A percentile compares a stretch with the other conserved stretches of the same genome.
Evolutionary conservation across 495 filamentous ascomycete species (phyloP).

Genomic region (Aspergillus affinis): DNA sequence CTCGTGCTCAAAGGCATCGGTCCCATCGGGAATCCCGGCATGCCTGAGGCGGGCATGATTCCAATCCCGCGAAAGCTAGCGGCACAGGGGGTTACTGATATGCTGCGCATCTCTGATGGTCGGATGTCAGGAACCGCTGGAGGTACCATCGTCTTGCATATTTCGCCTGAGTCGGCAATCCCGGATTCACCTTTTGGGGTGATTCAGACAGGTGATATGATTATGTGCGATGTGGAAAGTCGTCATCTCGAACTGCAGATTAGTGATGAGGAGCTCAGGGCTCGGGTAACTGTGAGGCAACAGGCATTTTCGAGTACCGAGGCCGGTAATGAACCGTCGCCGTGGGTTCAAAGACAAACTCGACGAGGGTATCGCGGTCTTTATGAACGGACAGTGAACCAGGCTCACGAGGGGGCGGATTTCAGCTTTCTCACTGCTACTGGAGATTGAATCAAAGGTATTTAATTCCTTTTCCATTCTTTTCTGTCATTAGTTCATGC

Average conservation of each 20-base stretch:
- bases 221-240: conserved; percentile 52
- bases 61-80: conserved; percentile 34
- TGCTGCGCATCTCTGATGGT: conserved; percentile 66
- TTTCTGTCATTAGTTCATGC: too few relatives aligned
- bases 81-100: conserved; percentile 57
- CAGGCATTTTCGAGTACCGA: neutral
- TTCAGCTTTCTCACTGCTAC: neutral
- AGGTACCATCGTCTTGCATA: conserved; percentile 66
- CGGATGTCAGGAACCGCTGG: conserved; percentile 69
- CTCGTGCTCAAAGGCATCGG: conserved; percentile 62
- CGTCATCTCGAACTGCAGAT: conserved; percentile 48
- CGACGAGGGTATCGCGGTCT: neutral
- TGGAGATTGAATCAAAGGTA: neutral
- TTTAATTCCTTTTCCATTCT: too few relatives aligned
- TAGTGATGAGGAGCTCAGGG: conserved; percentile 44
- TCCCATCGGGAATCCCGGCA: conserved; percentile 64
- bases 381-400: neutral
- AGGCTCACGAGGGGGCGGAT: neutral
- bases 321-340: neutral
- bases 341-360: neutral
- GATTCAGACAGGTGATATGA: conserved; percentile 58
- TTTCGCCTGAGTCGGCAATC: conserved; percentile 61
- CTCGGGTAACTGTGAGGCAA: conserved; percentile 38
- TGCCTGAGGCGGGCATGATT: conserved; percentile 57
- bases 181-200: conserved; percentile 57